These are phyloP conservation scores for Lyophyllum atratum DNA, from an alignment of 768 basidiomycete species.

Conservation along the genomic window DNA sequence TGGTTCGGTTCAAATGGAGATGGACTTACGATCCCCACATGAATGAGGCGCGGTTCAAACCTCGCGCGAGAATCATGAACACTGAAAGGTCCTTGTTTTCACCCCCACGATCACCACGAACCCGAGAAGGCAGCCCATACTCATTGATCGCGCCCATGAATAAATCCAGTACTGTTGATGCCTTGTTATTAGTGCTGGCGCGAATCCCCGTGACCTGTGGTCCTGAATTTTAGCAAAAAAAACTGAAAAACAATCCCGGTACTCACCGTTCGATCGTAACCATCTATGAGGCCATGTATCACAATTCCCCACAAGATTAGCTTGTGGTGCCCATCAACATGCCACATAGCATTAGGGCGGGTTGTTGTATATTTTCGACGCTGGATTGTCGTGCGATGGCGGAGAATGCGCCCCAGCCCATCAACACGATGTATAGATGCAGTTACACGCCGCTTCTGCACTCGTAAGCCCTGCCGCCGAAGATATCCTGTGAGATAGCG, in stretches of 20 bases:
- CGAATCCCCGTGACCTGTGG: constrained; percentile 25
- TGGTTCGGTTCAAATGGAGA: too few species aligned
- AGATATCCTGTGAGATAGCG: constrained; percentile 30
- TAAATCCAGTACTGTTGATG: constrained; percentile 27
- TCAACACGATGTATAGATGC: constrained; percentile 27
- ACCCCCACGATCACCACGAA: constrained; percentile 34
- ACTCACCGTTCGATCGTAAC: constrained; percentile 23
- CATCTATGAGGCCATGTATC: constrained; percentile 27
- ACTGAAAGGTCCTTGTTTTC: constrained; percentile 35
- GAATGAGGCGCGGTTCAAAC: constrained; percentile 30
- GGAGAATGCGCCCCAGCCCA: constrained; percentile 22
- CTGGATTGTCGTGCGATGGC: constrained; percentile 15
- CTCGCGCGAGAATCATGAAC: constrained; percentile 34
- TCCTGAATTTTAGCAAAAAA: neutral
- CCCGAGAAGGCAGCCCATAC: constrained; percentile 29
- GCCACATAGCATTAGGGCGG: constrained; percentile 31
- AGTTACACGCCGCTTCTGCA: constrained; percentile 24
- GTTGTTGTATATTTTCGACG: constrained; percentile 18
- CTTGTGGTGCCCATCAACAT: constrained; percentile 37
- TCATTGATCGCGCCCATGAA: constrained; percentile 21
- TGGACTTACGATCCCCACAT: constrained; percentile 35
- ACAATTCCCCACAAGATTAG: constrained; percentile 31
- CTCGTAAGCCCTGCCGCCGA: constrained; percentile 21
- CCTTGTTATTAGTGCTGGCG: constrained; percentile 28
- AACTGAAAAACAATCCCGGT: neutral